Base-by-base conservation (phyloP, 2,329 filamentous ascomycete genomes). In the Cordyceps tenuipes region DNA sequence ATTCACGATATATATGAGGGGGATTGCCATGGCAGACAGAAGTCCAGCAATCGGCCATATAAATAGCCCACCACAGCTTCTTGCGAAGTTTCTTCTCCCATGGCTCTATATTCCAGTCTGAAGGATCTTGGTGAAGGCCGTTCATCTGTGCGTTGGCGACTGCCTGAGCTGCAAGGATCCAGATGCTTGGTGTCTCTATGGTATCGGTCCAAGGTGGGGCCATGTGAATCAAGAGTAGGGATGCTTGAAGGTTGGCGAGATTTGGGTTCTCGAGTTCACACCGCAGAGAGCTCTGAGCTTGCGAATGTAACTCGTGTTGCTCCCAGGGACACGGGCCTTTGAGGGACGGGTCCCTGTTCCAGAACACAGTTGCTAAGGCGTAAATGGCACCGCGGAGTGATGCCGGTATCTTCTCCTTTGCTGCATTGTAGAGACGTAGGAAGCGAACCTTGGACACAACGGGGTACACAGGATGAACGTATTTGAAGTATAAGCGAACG, bases 241-340 rank as follows among this genome's bases (percentile, higher is more conserved):
- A 75, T n/a, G 77, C 76, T 67, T 79, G 77, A n/a, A 79, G 62
- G 9, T 73, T 75, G 57, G 71, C 75, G 4, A 80, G 67, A 34
- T 78, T 77, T 0, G 77, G 77, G 0, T 77, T 75, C 46, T 79
- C 75, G 0, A 79, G 68, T 61, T 80, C 77, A 2, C 76, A 70
- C 23, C 77, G 70, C 3, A 79, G 65, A 0, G 75, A 74, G 26
- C 70, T 69, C 53, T 78, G 74, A 1, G 76, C 76, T 50, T 75
- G 70, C 34, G 75, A 74, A 41, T 75, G 60, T 2, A 76, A 68
- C 57, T 76, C 71, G 29, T 77, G 71, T 62, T 79, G 76, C 57
- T 73, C 63, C 44, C 77, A 73, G 0, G 72, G 71, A 6, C 71
- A 68, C 1, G 70, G 63, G 3, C 62, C 64, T 5, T 67, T 67